Conservation (phyloP, 495 filamentous ascomycete genomes). For the Thermochaetoides thermophila region DNA sequence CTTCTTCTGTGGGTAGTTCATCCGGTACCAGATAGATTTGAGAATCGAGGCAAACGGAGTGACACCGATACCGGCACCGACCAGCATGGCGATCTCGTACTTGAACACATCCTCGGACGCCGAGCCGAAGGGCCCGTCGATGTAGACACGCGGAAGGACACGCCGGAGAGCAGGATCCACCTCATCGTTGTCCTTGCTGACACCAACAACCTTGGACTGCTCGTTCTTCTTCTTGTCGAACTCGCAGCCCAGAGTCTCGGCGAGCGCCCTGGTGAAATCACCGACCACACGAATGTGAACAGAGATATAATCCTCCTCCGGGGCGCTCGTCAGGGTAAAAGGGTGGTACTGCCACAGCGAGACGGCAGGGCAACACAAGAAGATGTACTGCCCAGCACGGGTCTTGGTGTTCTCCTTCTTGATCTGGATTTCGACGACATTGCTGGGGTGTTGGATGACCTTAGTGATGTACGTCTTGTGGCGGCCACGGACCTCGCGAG, state of each 20-base stretch:
- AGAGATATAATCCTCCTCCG: conserved; percentile 71
- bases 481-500: conserved; percentile 52
- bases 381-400: conserved; percentile 70
- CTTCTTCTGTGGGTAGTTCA: conserved; percentile 64
- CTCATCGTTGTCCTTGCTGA: conserved; percentile 40
- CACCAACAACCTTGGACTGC: conserved; percentile 46
- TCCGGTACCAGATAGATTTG: conserved; percentile 79
- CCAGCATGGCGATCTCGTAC: conserved; percentile 54
- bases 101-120: conserved; percentile 68
- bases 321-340: conserved; percentile 64
- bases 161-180: conserved; percentile 54
- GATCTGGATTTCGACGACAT: conserved; percentile 73
- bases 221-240: conserved; percentile 43
- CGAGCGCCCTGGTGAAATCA: conserved; percentile 51
- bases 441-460: conserved; percentile 70
- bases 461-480: conserved; percentile 70
- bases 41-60: conserved; percentile 65
- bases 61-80: conserved; percentile 59
- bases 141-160: conserved; percentile 57
- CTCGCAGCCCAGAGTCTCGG: conserved; percentile 53
- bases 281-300: conserved; percentile 61
- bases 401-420: conserved; percentile 68
- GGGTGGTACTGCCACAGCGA: conserved; percentile 70
- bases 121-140: conserved; percentile 68
- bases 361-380: conserved; percentile 67